Evolutionary conservation across 164 flowering plant genomes (phyloP).

Genomic region (Warburgia ugandensis): DNA sequence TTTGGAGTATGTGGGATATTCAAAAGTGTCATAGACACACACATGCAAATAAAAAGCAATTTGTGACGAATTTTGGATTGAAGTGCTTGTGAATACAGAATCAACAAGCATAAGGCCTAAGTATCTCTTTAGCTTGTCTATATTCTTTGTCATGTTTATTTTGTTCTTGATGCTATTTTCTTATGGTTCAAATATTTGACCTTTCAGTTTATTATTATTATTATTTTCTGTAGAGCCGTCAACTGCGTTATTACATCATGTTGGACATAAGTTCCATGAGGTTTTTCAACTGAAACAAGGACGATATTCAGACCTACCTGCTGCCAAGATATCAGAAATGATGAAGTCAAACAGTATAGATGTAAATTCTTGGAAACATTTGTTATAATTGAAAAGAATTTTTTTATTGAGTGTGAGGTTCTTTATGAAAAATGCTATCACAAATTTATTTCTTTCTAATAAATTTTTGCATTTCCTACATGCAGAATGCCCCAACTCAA

Average conservation of each 20-base stretch:
- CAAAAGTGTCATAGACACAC: too few species aligned
- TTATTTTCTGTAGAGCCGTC: slow-evolving; percentile 22
- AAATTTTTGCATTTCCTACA: slow-evolving; percentile 6
- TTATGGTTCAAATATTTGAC: background rate
- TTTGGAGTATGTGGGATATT: too few species aligned
- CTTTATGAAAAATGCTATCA: too few species aligned
- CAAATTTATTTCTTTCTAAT: background rate
- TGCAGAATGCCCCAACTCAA: slow-evolving; percentile 74
- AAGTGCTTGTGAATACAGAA: too few species aligned
- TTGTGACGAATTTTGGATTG: too few species aligned
- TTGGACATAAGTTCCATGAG: slow-evolving; percentile 36
- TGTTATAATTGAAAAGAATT: background rate
- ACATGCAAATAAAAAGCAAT: too few species aligned
- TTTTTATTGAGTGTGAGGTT: too few species aligned
- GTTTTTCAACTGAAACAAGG: slow-evolving; percentile 39
- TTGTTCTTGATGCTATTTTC: too few species aligned
- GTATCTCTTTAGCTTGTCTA: too few species aligned
- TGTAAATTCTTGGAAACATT: slow-evolving; percentile 29
- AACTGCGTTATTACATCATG: slow-evolving; percentile 27
- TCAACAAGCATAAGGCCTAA: too few species aligned
- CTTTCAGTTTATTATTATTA: slow-evolving; percentile 3
- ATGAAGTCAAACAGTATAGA: slow-evolving; percentile 53
- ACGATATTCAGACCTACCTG: slow-evolving; percentile 45
- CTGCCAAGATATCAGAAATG: slow-evolving; percentile 50
- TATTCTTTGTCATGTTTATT: too few species aligned